Base-by-base conservation (phyloP, 305 asterid genomes). In the Nicotiana rustica region DNA sequence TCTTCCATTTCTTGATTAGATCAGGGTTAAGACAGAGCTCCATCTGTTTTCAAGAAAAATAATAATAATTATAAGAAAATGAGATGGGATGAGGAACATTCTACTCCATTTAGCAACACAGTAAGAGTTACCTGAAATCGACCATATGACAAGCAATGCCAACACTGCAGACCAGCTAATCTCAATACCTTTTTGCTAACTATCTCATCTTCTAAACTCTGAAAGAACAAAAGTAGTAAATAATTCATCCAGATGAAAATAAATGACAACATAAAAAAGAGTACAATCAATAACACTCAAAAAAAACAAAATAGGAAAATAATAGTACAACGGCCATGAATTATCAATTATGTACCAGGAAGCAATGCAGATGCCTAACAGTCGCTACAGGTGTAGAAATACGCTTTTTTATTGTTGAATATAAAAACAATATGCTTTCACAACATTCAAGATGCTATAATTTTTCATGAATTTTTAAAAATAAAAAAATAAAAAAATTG, bases 171-270 rank as follows among this genome's bases (percentile, higher is more conserved):
- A 79, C 97, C 90, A 0, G 98, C 99, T 59, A 97, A 86, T 88
- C 94, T 90, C 91, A 96, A 88, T 81, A 97, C 90, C 85, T 89
- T 95, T 89, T 95, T 94, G 78, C 98, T 95, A 60, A 97, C 97
- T 81, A 95, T 91, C 82, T 92, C 98, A 89, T 97, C 98, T 91
- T 93, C 99, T 88, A 97, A 85, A 90, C 99, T 97, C 99, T 96
- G 67, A 60, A 62, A 77, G 33, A 83, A 73, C 82, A 85, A 84
- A 77, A 85, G 79, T 49, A 68, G 8, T 38, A 87, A 81, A 62
- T 10, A 61, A 68, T 76, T 44, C 47, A 82, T 81, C 83, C 36
- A 67, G 68, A 31, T 59, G 80, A 44, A 70, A 83, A 49, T 44
- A 62, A 66, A 36, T 52, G 73, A 75, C 33, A 73, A 10, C n/a